Evolutionary conservation across 1,139 yeast genomes (phyloP).

Genomic region (Sugiyamaella grinbergsii): DNA sequence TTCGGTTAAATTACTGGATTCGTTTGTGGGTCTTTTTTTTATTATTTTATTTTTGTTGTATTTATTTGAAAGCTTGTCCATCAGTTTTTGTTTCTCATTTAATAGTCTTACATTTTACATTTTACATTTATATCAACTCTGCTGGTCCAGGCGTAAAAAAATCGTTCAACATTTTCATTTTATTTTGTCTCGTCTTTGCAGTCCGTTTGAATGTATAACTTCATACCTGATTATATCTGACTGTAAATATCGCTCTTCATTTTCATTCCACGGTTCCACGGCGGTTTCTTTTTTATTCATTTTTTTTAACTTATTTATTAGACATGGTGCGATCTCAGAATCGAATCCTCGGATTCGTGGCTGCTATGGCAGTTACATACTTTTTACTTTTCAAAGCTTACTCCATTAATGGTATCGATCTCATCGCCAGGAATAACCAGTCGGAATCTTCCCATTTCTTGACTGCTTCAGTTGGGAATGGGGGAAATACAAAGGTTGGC

Average conservation of each 20-base stretch:
- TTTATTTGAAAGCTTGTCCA: too few species aligned
- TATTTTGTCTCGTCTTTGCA: too few species aligned
- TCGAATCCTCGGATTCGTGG: constrained; percentile 3
- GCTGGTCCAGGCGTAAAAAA: not conserved
- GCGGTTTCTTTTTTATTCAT: not conserved
- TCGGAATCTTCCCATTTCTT: not conserved
- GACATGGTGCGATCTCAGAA: constrained; percentile 7
- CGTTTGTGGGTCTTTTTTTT: not conserved
- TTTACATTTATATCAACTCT: too few species aligned
- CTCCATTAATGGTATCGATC: not conserved
- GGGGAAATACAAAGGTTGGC: not conserved
- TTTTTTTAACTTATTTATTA: not conserved
- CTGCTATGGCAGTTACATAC: constrained; percentile 1
- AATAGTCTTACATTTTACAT: too few species aligned
- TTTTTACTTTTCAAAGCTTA: constrained; percentile 1
- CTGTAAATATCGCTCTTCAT: too few species aligned
- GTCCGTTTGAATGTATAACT: too few species aligned
- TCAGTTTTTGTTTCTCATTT: too few species aligned
- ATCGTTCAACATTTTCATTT: too few species aligned
- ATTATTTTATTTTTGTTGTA: too few species aligned
- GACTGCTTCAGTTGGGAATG: not conserved
- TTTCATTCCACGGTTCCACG: too few species aligned
- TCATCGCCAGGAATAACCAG: not conserved
- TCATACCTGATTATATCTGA: too few species aligned
- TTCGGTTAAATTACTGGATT: too few species aligned